Evolutionary conservation across 129 eudicot genomes (phyloP), one percentile per base, ranked within the genome.

Genomic region (Flaveria trinervia): DNA sequence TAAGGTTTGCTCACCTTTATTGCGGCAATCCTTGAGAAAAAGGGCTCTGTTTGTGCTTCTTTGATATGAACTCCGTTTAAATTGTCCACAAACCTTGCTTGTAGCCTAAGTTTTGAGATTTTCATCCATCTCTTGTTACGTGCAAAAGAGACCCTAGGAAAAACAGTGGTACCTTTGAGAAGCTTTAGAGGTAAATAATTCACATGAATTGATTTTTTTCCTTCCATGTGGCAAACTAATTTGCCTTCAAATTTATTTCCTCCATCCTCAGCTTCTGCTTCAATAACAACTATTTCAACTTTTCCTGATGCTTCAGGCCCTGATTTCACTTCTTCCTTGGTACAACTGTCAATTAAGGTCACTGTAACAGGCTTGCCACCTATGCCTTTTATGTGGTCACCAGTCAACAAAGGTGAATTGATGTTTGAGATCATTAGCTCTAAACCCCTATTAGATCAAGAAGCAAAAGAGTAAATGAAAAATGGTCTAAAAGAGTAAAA

Each of bases 231-330:
- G 74, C 65, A 80, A 28, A 88, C 89, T 72, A 84, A 74, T 75
- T 82, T 89, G 62, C 68, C 77, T 72, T 52, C 74, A 70, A 81
- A 86, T 15, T 81, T 65, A 20, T 82, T 86, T 50, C 74, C 62
- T 46, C 65, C 77, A 12, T 82, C 81, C 82, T 89, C 88, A 79
- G 75, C 85, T 73, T 89, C 95, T 66, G 92, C 98, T 77, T 88
- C 89, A 43, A 87, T 88, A 80, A 87, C 98, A 16, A 84, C 79
- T 62, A 93, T 83, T 84, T 93, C 97, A 64, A 90, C 97, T 80
- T 76, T 81, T 64, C 86, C 89, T 18, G 92, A 87, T 33, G 92
- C 88, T 82, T 68, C 90, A 52, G 84, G 79, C 71, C 86, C 95
- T 28, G 55, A 23, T n/a, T 59, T 76, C 64, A 90, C 92, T 79